Base-by-base conservation (phyloP, 2,329 filamentous ascomycete species). In the Hymenoscyphus fructigenus region DNA sequence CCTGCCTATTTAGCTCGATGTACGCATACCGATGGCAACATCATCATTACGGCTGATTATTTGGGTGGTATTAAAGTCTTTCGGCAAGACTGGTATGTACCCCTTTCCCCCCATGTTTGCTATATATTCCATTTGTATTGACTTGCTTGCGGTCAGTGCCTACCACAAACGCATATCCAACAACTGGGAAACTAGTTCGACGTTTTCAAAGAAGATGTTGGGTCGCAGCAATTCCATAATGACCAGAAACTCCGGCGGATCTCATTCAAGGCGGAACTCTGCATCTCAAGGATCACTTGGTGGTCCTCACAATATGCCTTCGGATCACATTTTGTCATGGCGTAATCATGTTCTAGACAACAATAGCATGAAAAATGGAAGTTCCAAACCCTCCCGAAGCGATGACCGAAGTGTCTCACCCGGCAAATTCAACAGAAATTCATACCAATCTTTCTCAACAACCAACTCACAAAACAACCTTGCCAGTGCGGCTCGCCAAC, bases 21-120 rank as follows among this genome's bases (percentile, higher is more conserved):
- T 6, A 84, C 84, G 17, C 95, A 99, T 75, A 80, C 82, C 15
- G 88, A 89, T 66, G 95, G 95, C 29, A 92, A 97, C 72, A 97
- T 99, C 67, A 89, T 99, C 63, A 86, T 98, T 59, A 96, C 94
- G 0, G 91, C 93, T 1, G 94, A 97, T 75, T 92, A 92, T 72
- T 88, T 87, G 0, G 95, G 95, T 41, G 86, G 88, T 29, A 95
- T 99, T 79, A 97, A 97, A 75, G 90, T 98, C 0, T 97, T 97
- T 75, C 87, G 95, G 23, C 94, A 98, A 77, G 95, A 99, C 75
- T 75, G 73, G 64, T 66, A 66, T 29, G 59, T 44, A 38, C 12
- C 12, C 26, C 59, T 60, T n/a, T n/a, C 5, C 29, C 1, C 17
- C 50, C 34, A n/a, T 32, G 29, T n/a, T 41, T 12, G n/a, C 15